phyloP scores from a whole-genome alignment of 306 rosid species.

The Fragaria nilgerrensis region DNA sequence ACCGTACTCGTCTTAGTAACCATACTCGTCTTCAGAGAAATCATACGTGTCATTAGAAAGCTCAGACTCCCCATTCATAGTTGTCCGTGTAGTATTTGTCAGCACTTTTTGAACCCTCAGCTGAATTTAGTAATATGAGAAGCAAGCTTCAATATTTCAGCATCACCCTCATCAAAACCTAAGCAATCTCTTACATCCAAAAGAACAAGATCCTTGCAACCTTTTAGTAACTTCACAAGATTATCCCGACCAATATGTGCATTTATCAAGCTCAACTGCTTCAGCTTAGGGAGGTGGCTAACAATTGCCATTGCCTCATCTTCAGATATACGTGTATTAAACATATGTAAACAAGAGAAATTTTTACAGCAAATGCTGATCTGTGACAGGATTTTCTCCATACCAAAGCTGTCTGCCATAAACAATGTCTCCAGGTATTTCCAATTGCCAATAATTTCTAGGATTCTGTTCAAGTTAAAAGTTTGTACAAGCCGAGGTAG shows the following conservation, averaged over 20 bases:
- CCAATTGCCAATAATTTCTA: background rate
- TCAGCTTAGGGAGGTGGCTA: too few relatives aligned
- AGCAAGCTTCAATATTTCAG: background rate
- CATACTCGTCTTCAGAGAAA: too few relatives aligned
- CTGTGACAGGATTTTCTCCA: background rate
- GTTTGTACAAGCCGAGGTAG: too few relatives aligned
- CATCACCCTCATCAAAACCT: background rate
- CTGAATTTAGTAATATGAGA: constrained; percentile 1
- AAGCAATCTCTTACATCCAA: background rate
- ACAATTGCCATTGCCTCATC: background rate
- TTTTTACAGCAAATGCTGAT: background rate
- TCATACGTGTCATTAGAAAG: too few relatives aligned
- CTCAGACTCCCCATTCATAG: too few relatives aligned
- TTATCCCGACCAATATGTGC: background rate
- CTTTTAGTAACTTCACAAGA: background rate
- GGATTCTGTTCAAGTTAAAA: too few relatives aligned
- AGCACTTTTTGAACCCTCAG: background rate
- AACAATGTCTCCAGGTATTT: background rate
- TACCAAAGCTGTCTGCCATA: too few relatives aligned
- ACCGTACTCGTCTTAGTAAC: too few relatives aligned
- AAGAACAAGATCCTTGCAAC: background rate
- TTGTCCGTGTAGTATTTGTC: too few relatives aligned
- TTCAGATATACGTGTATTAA: background rate
- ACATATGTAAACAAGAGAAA: background rate
- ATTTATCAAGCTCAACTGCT: background rate